A percentile compares a stretch with the other conserved stretches of the same genome.
phyloP scores from a whole-genome alignment of 2,329 filamentous ascomycete species.

The Hypoxylon sp. region DNA sequence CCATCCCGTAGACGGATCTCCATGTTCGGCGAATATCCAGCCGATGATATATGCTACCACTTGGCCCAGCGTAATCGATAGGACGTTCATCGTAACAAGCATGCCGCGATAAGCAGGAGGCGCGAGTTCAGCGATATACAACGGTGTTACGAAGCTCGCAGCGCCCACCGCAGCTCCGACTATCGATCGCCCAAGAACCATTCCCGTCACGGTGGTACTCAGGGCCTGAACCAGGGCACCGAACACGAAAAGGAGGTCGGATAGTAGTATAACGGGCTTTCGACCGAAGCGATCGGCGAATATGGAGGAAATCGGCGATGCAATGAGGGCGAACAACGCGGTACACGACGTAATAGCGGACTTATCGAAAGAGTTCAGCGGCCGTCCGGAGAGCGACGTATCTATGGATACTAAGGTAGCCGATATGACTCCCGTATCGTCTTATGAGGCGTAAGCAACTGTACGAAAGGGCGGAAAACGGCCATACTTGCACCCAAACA shows the following conservation, averaged over 20 bases:
- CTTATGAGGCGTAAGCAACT: conserved; percentile 51
- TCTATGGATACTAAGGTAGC: conserved; percentile 74
- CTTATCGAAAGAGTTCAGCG: conserved; percentile 73
- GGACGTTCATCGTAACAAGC: conserved; percentile 82
- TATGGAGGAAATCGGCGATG: conserved; percentile 73
- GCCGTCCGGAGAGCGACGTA: conserved; percentile 66
- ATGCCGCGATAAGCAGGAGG: conserved; percentile 81
- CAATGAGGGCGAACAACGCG: conserved; percentile 72
- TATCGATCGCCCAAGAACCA: conserved; percentile 76
- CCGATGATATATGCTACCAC: conserved; percentile 89
- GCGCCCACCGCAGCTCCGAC: conserved; percentile 80
- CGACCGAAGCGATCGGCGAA: conserved; percentile 72
- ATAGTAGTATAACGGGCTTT: conserved; percentile 71
- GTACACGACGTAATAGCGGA: conserved; percentile 78
- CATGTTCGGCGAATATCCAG: conserved; percentile 75
- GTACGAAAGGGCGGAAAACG: background rate
- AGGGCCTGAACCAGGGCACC: conserved; percentile 75
- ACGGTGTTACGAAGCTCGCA: conserved; percentile 83
- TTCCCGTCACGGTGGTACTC: conserved; percentile 67
- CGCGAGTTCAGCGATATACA: conserved; percentile 90
- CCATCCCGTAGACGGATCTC: conserved; percentile 72
- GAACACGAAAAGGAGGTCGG: conserved; percentile 74
- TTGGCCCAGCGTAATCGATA: conserved; percentile 90
- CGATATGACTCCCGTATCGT: conserved; percentile 76
- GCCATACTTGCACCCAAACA: conserved; percentile 72